phyloP scores from a whole-genome alignment of 2,329 filamentous ascomycete genomes.

The Chrysoporthe deuterocubensis region DNA sequence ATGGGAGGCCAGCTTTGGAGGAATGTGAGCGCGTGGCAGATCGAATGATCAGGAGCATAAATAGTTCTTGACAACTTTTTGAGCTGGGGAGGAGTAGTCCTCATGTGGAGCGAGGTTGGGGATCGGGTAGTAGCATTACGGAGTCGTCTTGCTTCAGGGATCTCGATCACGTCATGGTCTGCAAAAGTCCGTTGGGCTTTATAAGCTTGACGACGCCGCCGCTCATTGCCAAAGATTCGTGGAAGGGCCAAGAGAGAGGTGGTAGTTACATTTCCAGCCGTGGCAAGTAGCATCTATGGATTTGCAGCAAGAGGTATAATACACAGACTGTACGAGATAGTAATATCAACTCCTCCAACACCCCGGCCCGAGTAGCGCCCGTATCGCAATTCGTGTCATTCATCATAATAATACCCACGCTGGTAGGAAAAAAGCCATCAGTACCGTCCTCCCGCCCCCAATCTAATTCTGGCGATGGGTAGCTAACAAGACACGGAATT shows the following conservation, averaged over 20 bases:
- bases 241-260: not conserved
- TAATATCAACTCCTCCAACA: conserved; percentile 1
- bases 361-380: not conserved
- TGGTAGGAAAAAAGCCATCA: not conserved
- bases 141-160: not conserved
- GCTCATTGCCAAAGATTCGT: not conserved
- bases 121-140: conserved; percentile 9
- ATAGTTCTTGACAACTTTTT: not conserved
- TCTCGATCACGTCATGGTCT: conserved; percentile 7
- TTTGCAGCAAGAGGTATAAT: conserved; percentile 8
- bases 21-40: not conserved
- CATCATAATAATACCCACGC: not conserved
- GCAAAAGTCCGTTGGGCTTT: not conserved
- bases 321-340: not conserved
- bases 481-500: not conserved
- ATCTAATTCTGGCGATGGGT: not conserved
- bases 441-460: not conserved
- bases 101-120: not conserved
- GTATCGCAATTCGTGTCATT: conserved; percentile 8
- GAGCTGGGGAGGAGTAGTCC: too few species aligned
- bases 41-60: not conserved
- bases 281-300: not conserved
- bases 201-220: too few species aligned
- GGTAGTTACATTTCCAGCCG: not conserved
- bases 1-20: not conserved